Evolutionary conservation across 2,329 filamentous ascomycete species (phyloP).

Genomic region (Colletotrichum australisinense): DNA sequence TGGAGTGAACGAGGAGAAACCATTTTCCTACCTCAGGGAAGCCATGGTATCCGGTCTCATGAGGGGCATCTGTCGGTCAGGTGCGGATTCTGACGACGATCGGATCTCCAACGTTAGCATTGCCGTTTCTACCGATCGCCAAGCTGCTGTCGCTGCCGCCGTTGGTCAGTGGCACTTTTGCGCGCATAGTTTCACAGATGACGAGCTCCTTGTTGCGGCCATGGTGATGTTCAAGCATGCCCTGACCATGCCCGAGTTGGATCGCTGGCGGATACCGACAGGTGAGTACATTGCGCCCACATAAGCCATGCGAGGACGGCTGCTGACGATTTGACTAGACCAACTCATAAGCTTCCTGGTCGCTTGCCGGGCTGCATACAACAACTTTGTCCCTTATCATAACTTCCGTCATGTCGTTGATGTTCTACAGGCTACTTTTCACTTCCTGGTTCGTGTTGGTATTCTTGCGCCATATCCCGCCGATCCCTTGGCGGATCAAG

Average conservation of each 20-base stretch:
- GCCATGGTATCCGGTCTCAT: conserved; percentile 94
- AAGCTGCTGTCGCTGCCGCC: conserved; percentile 72
- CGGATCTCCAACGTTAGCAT: conserved; percentile 74
- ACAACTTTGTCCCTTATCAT: conserved; percentile 95
- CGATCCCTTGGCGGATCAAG: conserved; percentile 38
- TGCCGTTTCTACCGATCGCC: conserved; percentile 73
- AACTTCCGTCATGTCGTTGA: conserved; percentile 98
- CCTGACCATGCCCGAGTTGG: conserved; percentile 82
- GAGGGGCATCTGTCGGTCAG: conserved; percentile 84
- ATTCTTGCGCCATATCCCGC: conserved; percentile 75
- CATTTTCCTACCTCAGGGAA: conserved; percentile 89
- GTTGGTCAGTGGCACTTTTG: conserved; percentile 89
- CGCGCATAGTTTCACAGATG: conserved; percentile 89
- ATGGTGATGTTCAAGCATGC: conserved; percentile 91
- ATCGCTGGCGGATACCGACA: conserved; percentile 81
- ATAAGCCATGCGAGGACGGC: conserved; percentile 37
- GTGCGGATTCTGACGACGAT: conserved; percentile 70
- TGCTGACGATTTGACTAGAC: conserved; percentile 66
- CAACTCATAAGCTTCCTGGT: conserved; percentile 88
- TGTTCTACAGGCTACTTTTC: conserved; percentile 92
- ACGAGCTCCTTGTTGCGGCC: conserved; percentile 89
- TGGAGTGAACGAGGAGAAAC: conserved; percentile 84
- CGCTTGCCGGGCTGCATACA: conserved; percentile 93
- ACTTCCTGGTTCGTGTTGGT: conserved; percentile 86
- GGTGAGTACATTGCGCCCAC: conserved; percentile 63